phyloP scores from a whole-genome alignment of 257 asterid genomes.

The Nemophila menziesii region DNA sequence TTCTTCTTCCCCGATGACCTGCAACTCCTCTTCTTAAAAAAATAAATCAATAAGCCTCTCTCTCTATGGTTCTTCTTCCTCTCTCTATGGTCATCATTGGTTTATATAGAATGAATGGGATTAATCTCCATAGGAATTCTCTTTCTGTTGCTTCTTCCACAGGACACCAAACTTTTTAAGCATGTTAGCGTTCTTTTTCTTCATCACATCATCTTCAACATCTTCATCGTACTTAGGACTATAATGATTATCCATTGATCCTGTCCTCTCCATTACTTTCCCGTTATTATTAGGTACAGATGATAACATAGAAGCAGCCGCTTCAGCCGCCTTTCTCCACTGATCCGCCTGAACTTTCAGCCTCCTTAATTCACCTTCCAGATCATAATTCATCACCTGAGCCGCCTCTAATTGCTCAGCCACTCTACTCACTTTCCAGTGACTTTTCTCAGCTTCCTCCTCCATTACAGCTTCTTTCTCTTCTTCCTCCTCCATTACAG shows the following conservation, averaged over 20 bases:
- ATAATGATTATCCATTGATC: slow-evolving; percentile 62
- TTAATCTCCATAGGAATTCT: slow-evolving; percentile 4
- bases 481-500: too few species aligned
- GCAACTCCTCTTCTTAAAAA: too few species aligned
- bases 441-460: slow-evolving; percentile 60
- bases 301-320: slow-evolving; percentile 77
- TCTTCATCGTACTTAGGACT: slow-evolving; percentile 58
- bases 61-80: too few species aligned
- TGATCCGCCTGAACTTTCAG: slow-evolving; percentile 85
- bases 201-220: slow-evolving; percentile 49
- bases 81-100: too few species aligned
- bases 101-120: too few species aligned
- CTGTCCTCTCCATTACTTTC: slow-evolving; percentile 58
- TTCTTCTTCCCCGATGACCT: too few species aligned
- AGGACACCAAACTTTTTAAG: slow-evolving; percentile 58
- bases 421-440: slow-evolving; percentile 30
- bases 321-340: slow-evolving; percentile 99
- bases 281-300: slow-evolving; percentile 64
- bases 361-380: slow-evolving; percentile 71
- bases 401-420: slow-evolving; percentile 64
- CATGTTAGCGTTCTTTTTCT: slow-evolving; percentile 79
- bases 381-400: slow-evolving; percentile 53
- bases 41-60: too few species aligned
- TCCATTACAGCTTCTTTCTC: too few species aligned
- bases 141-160: slow-evolving; percentile 86